Evolutionary conservation across 2,329 filamentous ascomycete genomes (phyloP), one percentile per base, ranked within the genome.

Genomic region (Trichothecium roseum): DNA sequence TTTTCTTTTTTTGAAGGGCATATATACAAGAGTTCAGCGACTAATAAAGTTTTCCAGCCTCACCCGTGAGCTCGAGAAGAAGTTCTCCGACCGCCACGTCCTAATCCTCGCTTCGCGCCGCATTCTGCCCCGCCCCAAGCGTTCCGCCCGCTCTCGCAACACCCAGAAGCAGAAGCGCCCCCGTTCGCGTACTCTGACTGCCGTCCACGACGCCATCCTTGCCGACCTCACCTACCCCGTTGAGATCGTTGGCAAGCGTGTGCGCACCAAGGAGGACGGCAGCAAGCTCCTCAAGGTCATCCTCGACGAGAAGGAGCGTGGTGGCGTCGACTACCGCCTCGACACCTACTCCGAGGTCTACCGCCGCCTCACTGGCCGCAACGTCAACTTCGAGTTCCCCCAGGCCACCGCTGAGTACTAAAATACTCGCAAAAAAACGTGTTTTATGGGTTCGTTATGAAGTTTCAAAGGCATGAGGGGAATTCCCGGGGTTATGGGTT

Each of bases 41-140:
- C 20, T 24, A 24, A 24, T 24, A 24, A 6, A 6, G 20, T 6
- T 3, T n/a, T 16, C 12, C 40, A 96, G 89, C 64, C 81, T 98
- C 63, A 98, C 91, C 69, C 91, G 91, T 72, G 91, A 98, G 79
- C 88, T 98, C 63, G 91, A 98, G 84, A 98, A 98, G 87, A 98
- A 98, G 78, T 98, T 98, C 86, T 96, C 91, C 50, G 91, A 98
- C 79, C 91, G 91, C 71, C 91, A 98, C 71, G 91, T 98, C 67
- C 77, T 98, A 67, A 87, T 98, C 80, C 83, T 98, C 57, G 91
- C 91, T 56, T 93, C 89, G 62, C 91, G 91, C 78, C 91, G 91
- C 69, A 98, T 98, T 60, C 79, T 98, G 45, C 89, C 91, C 66
- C 87, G 88, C 68, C 91, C 91, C 67, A 95, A 95, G 85, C 88